Conservation (phyloP, 2,329 filamentous ascomycete species). For the Chaetothyriales sp. region DNA sequence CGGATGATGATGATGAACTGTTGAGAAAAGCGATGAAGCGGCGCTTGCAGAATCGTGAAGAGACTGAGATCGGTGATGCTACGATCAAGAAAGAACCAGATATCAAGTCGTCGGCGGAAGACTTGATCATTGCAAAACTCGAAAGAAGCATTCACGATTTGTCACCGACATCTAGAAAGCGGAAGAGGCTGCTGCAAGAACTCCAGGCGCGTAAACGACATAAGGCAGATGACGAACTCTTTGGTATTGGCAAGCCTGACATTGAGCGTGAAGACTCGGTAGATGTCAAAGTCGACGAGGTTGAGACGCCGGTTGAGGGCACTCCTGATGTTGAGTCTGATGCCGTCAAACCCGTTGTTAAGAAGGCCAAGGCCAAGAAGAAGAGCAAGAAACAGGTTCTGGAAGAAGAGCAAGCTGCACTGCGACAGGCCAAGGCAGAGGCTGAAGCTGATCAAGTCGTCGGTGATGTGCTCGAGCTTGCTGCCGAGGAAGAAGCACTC, state of each 20-base stretch:
- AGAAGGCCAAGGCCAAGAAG: conserved; percentile 42
- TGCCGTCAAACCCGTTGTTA: conserved; percentile 29
- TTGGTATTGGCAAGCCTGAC: conserved; percentile 44
- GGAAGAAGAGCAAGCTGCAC: conserved; percentile 50
- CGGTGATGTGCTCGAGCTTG: conserved; percentile 21
- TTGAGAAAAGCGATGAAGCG: conserved; percentile 15
- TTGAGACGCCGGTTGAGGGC: conserved; percentile 23
- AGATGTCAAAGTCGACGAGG: conserved; percentile 23
- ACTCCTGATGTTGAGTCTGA: conserved; percentile 19
- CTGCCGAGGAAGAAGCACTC: conserved; percentile 19
- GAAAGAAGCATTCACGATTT: conserved; percentile 31
- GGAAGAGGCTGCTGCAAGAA: conserved; percentile 56
- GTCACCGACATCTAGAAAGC: conserved; percentile 47
- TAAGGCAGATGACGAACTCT: conserved; percentile 71
- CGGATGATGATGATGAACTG: conserved; percentile 37
- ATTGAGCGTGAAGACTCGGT: conserved; percentile 39
- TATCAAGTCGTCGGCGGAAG: conserved; percentile 11
- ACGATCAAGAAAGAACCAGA: conserved; percentile 16
- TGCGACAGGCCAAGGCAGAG: conserved; percentile 38
- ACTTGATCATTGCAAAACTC: conserved; percentile 17
- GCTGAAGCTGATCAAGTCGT: conserved; percentile 30
- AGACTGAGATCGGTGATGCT: conserved; percentile 17
- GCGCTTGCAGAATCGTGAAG: conserved; percentile 14
- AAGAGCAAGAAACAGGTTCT: conserved; percentile 68
- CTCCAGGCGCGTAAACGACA: conserved; percentile 60